These are phyloP conservation scores for Apocynum venetum DNA, from an alignment of 257 asterid genomes.

Conservation along the genomic window DNA sequence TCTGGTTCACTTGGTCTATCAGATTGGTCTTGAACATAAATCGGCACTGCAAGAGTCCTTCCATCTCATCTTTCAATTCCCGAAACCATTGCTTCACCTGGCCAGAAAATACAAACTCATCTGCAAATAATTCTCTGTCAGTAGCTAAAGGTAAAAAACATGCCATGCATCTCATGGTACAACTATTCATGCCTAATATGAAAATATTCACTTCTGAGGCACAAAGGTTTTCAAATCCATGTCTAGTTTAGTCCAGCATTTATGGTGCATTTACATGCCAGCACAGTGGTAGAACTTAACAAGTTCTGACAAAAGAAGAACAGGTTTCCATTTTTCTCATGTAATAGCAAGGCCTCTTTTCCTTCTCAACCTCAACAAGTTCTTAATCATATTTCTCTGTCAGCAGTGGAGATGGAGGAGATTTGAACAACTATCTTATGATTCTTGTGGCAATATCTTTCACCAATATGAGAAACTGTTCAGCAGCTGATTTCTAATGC, in stretches of 20 bases:
- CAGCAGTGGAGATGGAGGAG: not conserved
- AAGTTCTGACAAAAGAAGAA: not conserved
- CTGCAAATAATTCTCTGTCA: constrained; percentile 45
- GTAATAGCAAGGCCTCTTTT: not conserved
- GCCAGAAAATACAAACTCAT: constrained; percentile 48
- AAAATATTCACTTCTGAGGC: not conserved
- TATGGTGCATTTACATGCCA: not conserved
- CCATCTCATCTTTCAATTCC: constrained; percentile 60
- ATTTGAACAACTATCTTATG: not conserved
- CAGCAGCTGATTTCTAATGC: not conserved
- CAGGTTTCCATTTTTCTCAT: not conserved
- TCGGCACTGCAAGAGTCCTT: constrained; percentile 59
- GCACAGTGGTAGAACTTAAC: not conserved
- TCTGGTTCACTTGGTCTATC: constrained; percentile 46
- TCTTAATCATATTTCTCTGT: not conserved
- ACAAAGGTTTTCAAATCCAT: not conserved
- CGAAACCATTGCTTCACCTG: constrained; percentile 72
- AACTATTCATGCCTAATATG: not conserved
- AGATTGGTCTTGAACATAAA: constrained; percentile 65
- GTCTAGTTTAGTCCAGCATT: not conserved
- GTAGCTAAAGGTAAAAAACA: constrained; percentile 9
- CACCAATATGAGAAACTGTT: not conserved
- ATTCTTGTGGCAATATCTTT: too few species aligned
- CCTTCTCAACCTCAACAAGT: not conserved
- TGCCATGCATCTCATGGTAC: not conserved